Base-by-base conservation (phyloP, 495 filamentous ascomycete species). In the Glonium stellatum region DNA sequence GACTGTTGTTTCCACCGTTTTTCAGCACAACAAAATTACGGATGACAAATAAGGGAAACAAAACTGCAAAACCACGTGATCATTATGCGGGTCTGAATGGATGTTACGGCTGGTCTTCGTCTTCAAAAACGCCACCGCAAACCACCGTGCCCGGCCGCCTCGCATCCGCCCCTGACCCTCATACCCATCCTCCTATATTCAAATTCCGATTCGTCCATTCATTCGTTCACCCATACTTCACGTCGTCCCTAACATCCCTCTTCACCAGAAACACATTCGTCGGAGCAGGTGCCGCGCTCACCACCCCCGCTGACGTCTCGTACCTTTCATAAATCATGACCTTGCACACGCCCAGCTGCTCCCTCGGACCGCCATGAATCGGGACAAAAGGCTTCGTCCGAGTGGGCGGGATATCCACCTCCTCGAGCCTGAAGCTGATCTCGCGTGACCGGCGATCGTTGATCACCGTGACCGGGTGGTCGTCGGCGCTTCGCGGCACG, bases 241-340 rank as follows among this genome's bases (percentile, higher is more conserved):
- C 47, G 11, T 6, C 19, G 19, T 50, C 47, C 47, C 44, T 35
- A 18, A 50, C n/a, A 18, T 59, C n/a, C 36, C 34, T 57, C 51
- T 60, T 60, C 15, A 60, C 48, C 22, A 60, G 9, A 15, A 60
- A 54, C 27, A 56, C 50, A 19, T 54, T 55, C 49, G 22, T 35
- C 39, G 56, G 56, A 9, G 31, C 56, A 5, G 42, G 42, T 10
- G 25, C 19, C 19, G 51, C 51, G 34, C 51, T 54, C n/a, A 60
- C 21, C 5, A 27, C 58, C 48, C 31, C 46, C 46, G 15, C 58
- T 6, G 11, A 9, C 22, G 46, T 52, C 49, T 37, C 58, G 57
- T 60, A 60, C 58, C 50, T 27, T 34, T 60, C 58, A 19, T n/a
- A 55, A 37, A 57, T 13, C 49, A 15, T 36, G 8, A 60, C 49